phyloP scores from a whole-genome alignment of 176 grass and related monocot species.

The Carex pumila region DNA sequence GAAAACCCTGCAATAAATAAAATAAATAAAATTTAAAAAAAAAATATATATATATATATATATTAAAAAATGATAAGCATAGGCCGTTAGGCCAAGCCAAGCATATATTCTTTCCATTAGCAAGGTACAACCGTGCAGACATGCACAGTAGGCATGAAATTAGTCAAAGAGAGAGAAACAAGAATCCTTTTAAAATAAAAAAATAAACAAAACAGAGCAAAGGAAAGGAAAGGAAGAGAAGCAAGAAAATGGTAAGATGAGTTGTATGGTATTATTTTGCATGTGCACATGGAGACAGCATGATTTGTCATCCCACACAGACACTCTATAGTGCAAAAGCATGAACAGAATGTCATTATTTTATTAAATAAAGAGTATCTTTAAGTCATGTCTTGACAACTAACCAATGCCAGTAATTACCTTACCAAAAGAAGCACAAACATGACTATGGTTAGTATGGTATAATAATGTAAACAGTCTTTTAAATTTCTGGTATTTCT shows the following conservation, averaged over 20 bases:
- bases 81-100: neutral
- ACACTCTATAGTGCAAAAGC: conserved; percentile 11
- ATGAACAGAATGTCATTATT: conserved; percentile 4
- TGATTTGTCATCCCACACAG: conserved; percentile 18
- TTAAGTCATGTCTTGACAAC: neutral
- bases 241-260: neutral
- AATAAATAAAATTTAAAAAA: neutral
- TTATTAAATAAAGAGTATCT: neutral
- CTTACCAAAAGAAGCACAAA: neutral
- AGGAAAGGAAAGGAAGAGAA: too few relatives aligned
- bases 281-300: conserved; percentile 23
- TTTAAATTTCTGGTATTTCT: neutral
- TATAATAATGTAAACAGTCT: neutral
- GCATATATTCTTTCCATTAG: conserved; percentile 22
- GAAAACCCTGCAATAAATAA: conserved; percentile 69
- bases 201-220: neutral
- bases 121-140: neutral
- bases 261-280: conserved; percentile 1
- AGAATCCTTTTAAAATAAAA: neutral
- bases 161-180: conserved; percentile 21
- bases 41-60: neutral
- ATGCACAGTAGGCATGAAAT: conserved; percentile 6
- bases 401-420: neutral
- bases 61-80: neutral
- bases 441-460: neutral